Evolutionary conservation across 176 grass and related monocot genomes (phyloP).

Genomic region (Aegilops umbellulata): DNA sequence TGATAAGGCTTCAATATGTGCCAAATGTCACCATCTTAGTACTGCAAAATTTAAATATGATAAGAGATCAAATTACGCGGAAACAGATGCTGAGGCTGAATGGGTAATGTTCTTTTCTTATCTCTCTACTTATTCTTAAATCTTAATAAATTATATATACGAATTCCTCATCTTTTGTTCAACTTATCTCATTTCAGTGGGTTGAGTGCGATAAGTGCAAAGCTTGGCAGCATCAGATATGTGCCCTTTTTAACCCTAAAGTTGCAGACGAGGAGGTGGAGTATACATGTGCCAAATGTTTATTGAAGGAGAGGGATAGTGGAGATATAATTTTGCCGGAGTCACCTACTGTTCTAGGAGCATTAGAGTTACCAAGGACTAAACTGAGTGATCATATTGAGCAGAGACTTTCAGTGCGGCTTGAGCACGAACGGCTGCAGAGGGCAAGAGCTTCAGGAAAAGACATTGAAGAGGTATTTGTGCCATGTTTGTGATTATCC

Average conservation of each 20-base stretch:
- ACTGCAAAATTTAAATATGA: conserved; percentile 65
- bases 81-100: conserved; percentile 95
- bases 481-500: conserved; percentile 4
- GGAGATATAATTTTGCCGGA: conserved; percentile 34
- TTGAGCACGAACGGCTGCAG: conserved; percentile 58
- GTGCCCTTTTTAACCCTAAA: conserved; percentile 88
- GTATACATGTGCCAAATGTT: conserved; percentile 86
- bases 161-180: conserved; percentile 34
- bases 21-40: conserved; percentile 75
- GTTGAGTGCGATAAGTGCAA: conserved; percentile 86
- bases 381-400: conserved; percentile 90
- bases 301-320: conserved; percentile 61
- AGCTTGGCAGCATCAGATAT: conserved; percentile 96
- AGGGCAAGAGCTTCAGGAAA: conserved; percentile 60
- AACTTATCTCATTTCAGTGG: conserved; percentile 67
- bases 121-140: conserved; percentile 10
- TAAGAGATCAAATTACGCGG: conserved; percentile 67
- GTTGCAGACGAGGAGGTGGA: conserved; percentile 58
- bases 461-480: conserved; percentile 69
- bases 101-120: conserved; percentile 57
- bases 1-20: conserved; percentile 71
- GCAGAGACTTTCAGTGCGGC: conserved; percentile 66
- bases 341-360: conserved; percentile 56
- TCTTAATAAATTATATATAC: neutral
- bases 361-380: conserved; percentile 71